These are phyloP conservation scores for Nicotiana paniculata DNA, from an alignment of 257 asterid species.

Conservation along the genomic window DNA sequence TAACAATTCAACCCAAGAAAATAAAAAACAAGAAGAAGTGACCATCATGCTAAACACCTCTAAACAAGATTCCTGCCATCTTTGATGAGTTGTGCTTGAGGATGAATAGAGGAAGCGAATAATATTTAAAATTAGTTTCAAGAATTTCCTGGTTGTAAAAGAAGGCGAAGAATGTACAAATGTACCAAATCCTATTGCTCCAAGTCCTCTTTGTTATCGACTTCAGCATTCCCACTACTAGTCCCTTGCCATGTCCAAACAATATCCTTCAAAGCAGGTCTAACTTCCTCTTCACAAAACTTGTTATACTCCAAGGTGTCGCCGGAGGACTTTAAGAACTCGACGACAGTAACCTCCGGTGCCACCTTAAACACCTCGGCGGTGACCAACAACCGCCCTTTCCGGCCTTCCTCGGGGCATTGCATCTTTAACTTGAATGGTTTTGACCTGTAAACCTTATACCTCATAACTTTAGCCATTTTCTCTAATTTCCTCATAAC, in stretches of 20 bases:
- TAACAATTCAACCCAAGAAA: background rate
- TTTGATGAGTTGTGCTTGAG: background rate
- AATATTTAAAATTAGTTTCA: background rate
- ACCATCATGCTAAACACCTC: background rate
- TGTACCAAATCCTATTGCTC: background rate
- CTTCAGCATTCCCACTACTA: background rate
- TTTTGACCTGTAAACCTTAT: conserved; percentile 6
- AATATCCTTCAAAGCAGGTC: conserved; percentile 57
- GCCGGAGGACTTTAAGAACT: conserved; percentile 53
- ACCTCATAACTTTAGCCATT: conserved; percentile 16
- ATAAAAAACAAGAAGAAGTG: background rate
- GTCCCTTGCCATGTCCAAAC: conserved; percentile 18
- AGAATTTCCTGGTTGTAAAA: background rate
- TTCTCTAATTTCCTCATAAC: conserved; percentile 18
- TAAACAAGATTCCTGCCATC: background rate
- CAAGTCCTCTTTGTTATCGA: background rate
- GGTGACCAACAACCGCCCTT: conserved; percentile 20
- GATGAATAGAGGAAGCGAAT: background rate
- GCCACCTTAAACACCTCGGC: conserved; percentile 37
- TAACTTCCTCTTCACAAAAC: conserved; percentile 50
- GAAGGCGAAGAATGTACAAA: background rate
- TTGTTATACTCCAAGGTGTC: conserved; percentile 54
- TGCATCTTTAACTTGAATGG: conserved; percentile 21
- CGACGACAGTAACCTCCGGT: conserved; percentile 60
- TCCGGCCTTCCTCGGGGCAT: conserved; percentile 15